phyloP scores from a whole-genome alignment of 345 rosid species.

The Pseudoturritis turrita region DNA sequence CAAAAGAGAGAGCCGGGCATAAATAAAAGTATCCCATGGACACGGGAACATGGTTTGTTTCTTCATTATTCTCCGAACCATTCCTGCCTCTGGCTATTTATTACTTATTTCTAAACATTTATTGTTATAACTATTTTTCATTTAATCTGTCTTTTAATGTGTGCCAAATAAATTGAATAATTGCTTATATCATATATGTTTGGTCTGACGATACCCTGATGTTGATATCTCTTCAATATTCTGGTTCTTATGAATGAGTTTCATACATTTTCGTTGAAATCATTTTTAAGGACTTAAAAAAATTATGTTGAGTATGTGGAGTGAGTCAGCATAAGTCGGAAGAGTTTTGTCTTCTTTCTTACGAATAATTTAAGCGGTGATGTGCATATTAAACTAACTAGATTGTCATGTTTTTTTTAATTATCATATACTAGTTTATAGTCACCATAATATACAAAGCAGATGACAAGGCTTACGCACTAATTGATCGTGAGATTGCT shows the following conservation, averaged over 20 bases:
- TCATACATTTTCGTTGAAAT: not conserved
- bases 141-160: not conserved
- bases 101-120: not conserved
- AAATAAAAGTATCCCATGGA: not conserved
- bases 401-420: not conserved
- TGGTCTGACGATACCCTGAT: slow-evolving; percentile 13
- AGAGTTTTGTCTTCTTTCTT: slow-evolving; percentile 9
- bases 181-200: not conserved
- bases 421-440: not conserved
- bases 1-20: not conserved
- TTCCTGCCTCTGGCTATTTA: not conserved
- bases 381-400: not conserved
- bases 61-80: not conserved
- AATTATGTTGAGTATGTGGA: slow-evolving; percentile 1
- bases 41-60: not conserved
- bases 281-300: not conserved
- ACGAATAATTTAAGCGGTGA: slow-evolving; percentile 13
- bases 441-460: not conserved
- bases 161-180: not conserved
- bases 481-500: not conserved
- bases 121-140: not conserved
- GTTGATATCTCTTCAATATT: slow-evolving; percentile 6
- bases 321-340: slow-evolving; percentile 19
- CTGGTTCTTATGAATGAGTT: not conserved
- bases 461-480: slow-evolving; percentile 15